These are phyloP conservation scores for Blastocystis sp. DNA, from an alignment of 352 stramenopile genomes.

Conservation along the genomic window DNA sequence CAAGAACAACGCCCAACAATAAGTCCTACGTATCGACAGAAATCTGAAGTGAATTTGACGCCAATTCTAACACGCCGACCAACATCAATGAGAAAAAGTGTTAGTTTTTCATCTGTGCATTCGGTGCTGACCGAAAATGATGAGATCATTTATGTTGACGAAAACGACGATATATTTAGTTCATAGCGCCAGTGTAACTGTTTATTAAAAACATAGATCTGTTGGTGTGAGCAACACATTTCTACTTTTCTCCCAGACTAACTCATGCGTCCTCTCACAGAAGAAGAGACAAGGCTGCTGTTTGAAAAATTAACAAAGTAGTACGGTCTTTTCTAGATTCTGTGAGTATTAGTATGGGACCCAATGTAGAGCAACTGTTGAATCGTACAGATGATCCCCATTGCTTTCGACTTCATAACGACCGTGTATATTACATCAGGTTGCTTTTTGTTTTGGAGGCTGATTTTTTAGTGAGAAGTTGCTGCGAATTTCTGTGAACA, in stretches of 20 bases:
- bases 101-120: conserved; percentile 43
- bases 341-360: conserved; percentile 75
- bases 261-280: conserved; percentile 88
- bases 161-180: conserved; percentile 50
- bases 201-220: not conserved
- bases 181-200: not conserved
- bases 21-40: not conserved
- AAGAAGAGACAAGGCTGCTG: conserved; percentile 93
- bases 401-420: conserved; percentile 91
- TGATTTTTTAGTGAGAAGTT: conserved; percentile 67
- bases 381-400: conserved; percentile 89
- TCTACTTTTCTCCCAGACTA: not conserved
- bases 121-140: conserved; percentile 22
- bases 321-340: not conserved
- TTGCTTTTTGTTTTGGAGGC: not conserved
- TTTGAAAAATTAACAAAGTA: conserved; percentile 94
- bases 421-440: conserved; percentile 89
- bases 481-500: conserved; percentile 88
- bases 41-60: not conserved
- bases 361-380: conserved; percentile 90
- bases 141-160: conserved; percentile 36
- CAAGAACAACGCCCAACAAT: not conserved
- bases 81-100: not conserved
- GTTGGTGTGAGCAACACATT: not conserved
- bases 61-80: not conserved